Evolutionary conservation across 495 filamentous ascomycete genomes (phyloP).

Genomic region (Lophiostoma macrostomum): DNA sequence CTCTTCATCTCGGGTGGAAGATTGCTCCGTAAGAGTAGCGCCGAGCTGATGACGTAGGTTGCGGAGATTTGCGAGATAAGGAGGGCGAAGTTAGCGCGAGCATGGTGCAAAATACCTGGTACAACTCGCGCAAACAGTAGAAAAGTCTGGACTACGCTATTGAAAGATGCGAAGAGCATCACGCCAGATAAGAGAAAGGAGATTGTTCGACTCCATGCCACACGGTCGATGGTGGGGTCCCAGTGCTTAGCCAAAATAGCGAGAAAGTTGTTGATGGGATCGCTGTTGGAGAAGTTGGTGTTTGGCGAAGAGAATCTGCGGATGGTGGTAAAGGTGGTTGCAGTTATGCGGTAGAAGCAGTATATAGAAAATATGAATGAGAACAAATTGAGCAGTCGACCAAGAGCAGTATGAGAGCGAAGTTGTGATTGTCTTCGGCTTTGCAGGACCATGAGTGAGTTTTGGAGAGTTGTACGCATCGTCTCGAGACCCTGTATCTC

Average conservation of each 20-base stretch:
- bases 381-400: slow-evolving; percentile 53
- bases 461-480: slow-evolving; percentile 65
- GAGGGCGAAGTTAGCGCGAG: slow-evolving; percentile 66
- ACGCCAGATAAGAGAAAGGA: slow-evolving; percentile 73
- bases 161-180: slow-evolving; percentile 73
- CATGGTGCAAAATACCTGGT: slow-evolving; percentile 58
- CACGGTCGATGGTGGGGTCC: slow-evolving; percentile 66
- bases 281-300: slow-evolving; percentile 60
- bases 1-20: slow-evolving; percentile 68
- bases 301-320: slow-evolving; percentile 52
- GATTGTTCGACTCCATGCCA: slow-evolving; percentile 73
- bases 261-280: slow-evolving; percentile 73
- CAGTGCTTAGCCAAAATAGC: slow-evolving; percentile 69
- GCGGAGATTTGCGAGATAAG: slow-evolving; percentile 71
- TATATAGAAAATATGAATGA: slow-evolving; percentile 69
- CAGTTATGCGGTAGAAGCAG: slow-evolving; percentile 71
- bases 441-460: slow-evolving; percentile 57
- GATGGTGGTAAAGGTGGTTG: slow-evolving; percentile 61
- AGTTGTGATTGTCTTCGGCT: slow-evolving; percentile 57
- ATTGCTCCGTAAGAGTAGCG: slow-evolving; percentile 68
- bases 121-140: slow-evolving; percentile 68
- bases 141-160: slow-evolving; percentile 71
- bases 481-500: slow-evolving; percentile 75
- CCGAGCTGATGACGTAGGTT: slow-evolving; percentile 74
- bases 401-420: slow-evolving; percentile 59